Base-by-base conservation (phyloP, 2,329 filamentous ascomycete genomes). In the Raffaelea arxii region DNA sequence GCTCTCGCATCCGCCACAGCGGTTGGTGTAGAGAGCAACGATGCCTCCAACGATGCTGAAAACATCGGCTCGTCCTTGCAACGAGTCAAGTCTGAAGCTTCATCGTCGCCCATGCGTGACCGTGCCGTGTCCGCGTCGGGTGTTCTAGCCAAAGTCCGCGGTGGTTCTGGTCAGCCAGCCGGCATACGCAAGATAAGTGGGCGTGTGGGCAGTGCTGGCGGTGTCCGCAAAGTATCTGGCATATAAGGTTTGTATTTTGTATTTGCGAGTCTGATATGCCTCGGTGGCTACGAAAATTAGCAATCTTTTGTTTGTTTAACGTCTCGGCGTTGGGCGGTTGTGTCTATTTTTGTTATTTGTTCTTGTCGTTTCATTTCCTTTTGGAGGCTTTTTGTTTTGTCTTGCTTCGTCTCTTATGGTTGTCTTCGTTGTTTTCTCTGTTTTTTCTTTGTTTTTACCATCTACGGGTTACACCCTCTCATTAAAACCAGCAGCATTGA, bases 21-120 rank as follows among this genome's bases (percentile, higher is more conserved):
- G 10, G 71, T 72, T 25, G 63, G 75, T 22, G 74, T 82, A 47
- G 79, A 84, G 56, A n/a, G 32, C 32, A 82, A 84, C 53, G 79
- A 83, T 55, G 74, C 79, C 12, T 81, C 78, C 19, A 77, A 84
- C 50, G 84, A 88, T 54, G 75, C 77, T 11, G 84, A 88, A 60
- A 88, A 88, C 56, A 74, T 82, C 61, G 80, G 80, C 25, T 64
- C 69, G 22, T 63, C 54, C 10, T 52, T 58, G 32, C 59, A 63
- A 58, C 56, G 70, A 25, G 72, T 74, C 37, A 83, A 84, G 55
- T 65, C 66, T 6, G 62, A 65, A 69, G 32, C 66, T 69, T 27
- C 76, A 80, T 55, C 77, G 77, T 32, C 43, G 21, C 32, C 14
- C 14, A n/a, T 36, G 32, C 32, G 32, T 6, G 32, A 63, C 55